phyloP scores from a whole-genome alignment of 108 stramenopile species.

The Cyclotella atomus region DNA sequence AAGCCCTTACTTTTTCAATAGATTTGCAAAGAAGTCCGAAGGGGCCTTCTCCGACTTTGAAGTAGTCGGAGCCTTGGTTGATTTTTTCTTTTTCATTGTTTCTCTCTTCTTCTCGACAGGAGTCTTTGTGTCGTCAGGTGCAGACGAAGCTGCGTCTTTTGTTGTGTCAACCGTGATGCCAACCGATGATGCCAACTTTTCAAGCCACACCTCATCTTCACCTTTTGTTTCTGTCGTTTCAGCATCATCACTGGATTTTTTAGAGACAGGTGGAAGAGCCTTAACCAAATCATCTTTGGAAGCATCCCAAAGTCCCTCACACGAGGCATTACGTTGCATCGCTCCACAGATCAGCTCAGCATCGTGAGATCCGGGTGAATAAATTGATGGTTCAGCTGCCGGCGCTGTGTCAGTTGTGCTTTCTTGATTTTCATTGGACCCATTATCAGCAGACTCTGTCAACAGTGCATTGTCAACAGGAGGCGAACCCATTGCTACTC shows the following conservation, averaged over 20 bases:
- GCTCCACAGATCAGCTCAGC: constrained; percentile 78
- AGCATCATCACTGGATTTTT: neutral
- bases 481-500: constrained; percentile 32
- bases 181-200: constrained; percentile 72
- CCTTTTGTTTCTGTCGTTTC: neutral
- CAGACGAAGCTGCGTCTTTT: neutral
- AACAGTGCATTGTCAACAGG: neutral
- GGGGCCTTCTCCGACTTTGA: constrained; percentile 49
- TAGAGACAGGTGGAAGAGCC: constrained; percentile 59
- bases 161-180: constrained; percentile 52
- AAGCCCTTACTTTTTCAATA: constrained; percentile 75
- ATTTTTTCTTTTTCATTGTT: constrained; percentile 22
- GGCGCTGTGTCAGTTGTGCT: constrained; percentile 2
- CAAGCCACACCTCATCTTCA: constrained; percentile 80
- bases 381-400: constrained; percentile 26
- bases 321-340: constrained; percentile 76
- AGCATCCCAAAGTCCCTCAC: constrained; percentile 88
- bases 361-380: constrained; percentile 70
- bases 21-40: constrained; percentile 75
- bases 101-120: constrained; percentile 22
- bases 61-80: constrained; percentile 10
- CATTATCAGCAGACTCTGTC: neutral
- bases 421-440: constrained; percentile 11
- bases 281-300: constrained; percentile 67
- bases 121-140: constrained; percentile 7